These are phyloP conservation scores for Panicum miliaceum DNA, from an alignment of 176 grass and related monocot species.

Conservation along the genomic window DNA sequence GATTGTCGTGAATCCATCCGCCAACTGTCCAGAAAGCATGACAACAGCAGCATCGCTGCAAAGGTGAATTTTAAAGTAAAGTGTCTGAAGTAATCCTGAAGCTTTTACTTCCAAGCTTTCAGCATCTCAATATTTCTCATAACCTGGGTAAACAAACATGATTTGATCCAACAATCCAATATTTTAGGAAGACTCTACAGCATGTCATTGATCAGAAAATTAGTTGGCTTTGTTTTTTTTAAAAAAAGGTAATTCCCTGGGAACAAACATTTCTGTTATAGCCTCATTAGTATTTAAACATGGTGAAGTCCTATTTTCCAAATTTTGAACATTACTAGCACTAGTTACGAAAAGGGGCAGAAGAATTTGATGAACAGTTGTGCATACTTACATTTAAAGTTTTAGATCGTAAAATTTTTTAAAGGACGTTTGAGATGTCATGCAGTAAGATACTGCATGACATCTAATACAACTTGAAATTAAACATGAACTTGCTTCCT, in stretches of 20 bases:
- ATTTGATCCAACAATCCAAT: background rate
- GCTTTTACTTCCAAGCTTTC: conserved; percentile 26
- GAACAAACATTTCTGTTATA: conserved; percentile 13
- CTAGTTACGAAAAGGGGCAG: background rate
- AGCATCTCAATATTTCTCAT: conserved; percentile 19
- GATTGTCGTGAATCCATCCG: conserved; percentile 92
- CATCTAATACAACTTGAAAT: background rate
- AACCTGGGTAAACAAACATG: background rate
- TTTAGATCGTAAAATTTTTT: background rate
- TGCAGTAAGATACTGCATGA: background rate
- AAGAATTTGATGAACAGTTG: background rate
- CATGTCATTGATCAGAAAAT: conserved; percentile 7
- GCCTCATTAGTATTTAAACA: background rate
- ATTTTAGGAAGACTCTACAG: background rate
- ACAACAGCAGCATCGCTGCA: conserved; percentile 90
- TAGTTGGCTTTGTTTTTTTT: background rate
- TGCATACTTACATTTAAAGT: background rate
- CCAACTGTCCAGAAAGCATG: conserved; percentile 97
- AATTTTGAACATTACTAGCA: conserved; percentile 13
- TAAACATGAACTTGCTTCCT: background rate
- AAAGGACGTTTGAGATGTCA: background rate
- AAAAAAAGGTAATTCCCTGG: background rate
- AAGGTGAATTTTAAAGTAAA: conserved; percentile 48
- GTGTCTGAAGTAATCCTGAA: conserved; percentile 11
- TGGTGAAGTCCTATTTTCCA: background rate